phyloP scores from a whole-genome alignment of 2,329 filamentous ascomycete genomes.

The Colletotrichum coccodes region DNA sequence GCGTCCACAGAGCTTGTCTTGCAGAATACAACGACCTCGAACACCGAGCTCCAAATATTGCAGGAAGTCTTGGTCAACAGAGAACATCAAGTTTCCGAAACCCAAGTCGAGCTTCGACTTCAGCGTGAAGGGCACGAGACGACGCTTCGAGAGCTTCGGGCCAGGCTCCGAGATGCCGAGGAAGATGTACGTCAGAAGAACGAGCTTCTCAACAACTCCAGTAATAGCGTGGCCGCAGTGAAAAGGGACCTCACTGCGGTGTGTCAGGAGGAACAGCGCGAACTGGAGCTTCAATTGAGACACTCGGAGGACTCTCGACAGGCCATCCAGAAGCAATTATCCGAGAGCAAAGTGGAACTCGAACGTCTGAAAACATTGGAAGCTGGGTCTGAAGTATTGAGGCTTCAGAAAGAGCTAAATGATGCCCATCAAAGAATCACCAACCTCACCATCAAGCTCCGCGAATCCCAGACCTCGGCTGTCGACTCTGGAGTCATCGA shows the following conservation, averaged over 20 bases:
- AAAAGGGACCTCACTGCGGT: not conserved
- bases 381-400: not conserved
- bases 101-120: not conserved
- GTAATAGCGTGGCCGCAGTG: not conserved
- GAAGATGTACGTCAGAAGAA: not conserved
- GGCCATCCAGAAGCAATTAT: not conserved
- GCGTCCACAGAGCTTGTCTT: not conserved
- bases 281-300: not conserved
- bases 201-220: not conserved
- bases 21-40: not conserved
- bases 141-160: constrained; percentile 11
- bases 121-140: not conserved
- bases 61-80: not conserved
- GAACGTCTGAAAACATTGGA: not conserved
- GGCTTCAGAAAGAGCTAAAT: constrained; percentile 14
- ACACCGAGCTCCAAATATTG: not conserved
- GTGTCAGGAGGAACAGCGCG: not conserved
- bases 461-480: not conserved
- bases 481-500: not conserved
- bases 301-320: not conserved
- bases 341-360: not conserved
- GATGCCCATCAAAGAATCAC: constrained; percentile 24
- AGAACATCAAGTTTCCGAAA: not conserved
- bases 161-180: not conserved
- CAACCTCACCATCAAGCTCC: constrained; percentile 29